phyloP scores from a whole-genome alignment of 2,329 filamentous ascomycete species.

The Fragosphaeria purpurea region DNA sequence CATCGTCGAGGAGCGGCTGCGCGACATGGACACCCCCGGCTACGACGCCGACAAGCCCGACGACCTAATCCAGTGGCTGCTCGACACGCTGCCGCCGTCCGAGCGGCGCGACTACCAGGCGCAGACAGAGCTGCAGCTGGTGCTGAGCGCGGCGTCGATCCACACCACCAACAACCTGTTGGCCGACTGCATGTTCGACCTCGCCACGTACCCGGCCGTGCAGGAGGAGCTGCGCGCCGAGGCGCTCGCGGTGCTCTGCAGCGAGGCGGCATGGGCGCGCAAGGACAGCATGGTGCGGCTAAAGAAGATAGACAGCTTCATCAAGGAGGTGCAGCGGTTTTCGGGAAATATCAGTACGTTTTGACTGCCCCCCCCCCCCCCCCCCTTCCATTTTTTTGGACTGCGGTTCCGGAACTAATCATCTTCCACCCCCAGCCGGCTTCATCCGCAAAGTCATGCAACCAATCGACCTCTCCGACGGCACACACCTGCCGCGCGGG shows the following conservation, averaged over 20 bases:
- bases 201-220: slow-evolving; percentile 36
- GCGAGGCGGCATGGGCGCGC: slow-evolving; percentile 29
- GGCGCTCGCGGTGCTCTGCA: slow-evolving; percentile 30
- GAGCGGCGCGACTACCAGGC: slow-evolving; percentile 28
- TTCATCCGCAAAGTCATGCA: slow-evolving; percentile 37
- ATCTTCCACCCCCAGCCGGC: slow-evolving; percentile 21
- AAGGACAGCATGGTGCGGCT: slow-evolving; percentile 35
- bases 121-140: slow-evolving; percentile 33
- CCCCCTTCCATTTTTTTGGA: not conserved
- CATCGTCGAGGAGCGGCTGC: slow-evolving; percentile 35
- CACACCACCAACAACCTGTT: slow-evolving; percentile 35
- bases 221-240: slow-evolving; percentile 40
- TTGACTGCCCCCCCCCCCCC: not conserved
- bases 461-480: slow-evolving; percentile 34
- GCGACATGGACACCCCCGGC: slow-evolving; percentile 26
- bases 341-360: slow-evolving; percentile 33
- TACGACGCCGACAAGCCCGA: slow-evolving; percentile 25
- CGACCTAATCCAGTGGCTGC: slow-evolving; percentile 35
- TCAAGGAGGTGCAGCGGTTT: slow-evolving; percentile 33
- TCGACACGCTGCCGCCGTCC: slow-evolving; percentile 28
- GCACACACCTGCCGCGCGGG: slow-evolving; percentile 31
- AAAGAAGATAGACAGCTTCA: slow-evolving; percentile 39
- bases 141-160: slow-evolving; percentile 33
- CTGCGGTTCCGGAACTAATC: not conserved
- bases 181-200: slow-evolving; percentile 40